Evolutionary conservation across 345 rosid genomes (phyloP), one percentile per base, ranked within the genome.

Genomic region (Populus simonii): DNA sequence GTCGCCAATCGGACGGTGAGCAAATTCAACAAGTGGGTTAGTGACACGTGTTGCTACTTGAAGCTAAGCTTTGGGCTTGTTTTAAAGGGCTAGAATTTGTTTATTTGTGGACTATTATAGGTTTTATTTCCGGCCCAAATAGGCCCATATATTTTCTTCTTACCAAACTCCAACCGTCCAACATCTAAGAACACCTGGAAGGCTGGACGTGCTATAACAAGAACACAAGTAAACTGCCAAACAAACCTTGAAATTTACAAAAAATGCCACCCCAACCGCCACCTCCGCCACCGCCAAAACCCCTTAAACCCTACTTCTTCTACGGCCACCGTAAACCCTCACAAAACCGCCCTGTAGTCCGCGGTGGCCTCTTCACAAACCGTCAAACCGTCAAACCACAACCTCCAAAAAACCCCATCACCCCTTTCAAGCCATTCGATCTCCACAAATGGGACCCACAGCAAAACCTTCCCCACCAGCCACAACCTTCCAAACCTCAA

Each of bases 311-410:
- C 70, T 87, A 83, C 86, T 89, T 89, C 91, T 91, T 87, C 86
- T 85, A 88, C 81, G 93, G 97, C 81, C 98, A 89, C 87, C 92
- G 97, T 20, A 93, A 83, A 68, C 93, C 99, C n/a, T 90, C 95
- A 38, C 94, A 80, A 10, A 89, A 92, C 84, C 93, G 94, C 72
- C 94, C 97, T 4, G 82, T 86, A 22, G 94, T 92, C 84, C 86
- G 82, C 73, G 98, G 97, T n/a, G 93, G 96, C 68, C 86, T 92
- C 82, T 89, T 90, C 85, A 85, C 98, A 77, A 93, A 94, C 70
- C 96, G 92, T 80, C 88, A 85, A 62, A 71, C 86, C 72, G 59
- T 89, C 62, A 41, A 68, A 36, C 47, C 55, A 59, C 75, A 65
- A 72, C 39, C 74, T 43, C 70, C 55, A 23, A 33, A 41, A 43